phyloP scores from a whole-genome alignment of 768 basidiomycete species.

The Chalciporus chontae region DNA sequence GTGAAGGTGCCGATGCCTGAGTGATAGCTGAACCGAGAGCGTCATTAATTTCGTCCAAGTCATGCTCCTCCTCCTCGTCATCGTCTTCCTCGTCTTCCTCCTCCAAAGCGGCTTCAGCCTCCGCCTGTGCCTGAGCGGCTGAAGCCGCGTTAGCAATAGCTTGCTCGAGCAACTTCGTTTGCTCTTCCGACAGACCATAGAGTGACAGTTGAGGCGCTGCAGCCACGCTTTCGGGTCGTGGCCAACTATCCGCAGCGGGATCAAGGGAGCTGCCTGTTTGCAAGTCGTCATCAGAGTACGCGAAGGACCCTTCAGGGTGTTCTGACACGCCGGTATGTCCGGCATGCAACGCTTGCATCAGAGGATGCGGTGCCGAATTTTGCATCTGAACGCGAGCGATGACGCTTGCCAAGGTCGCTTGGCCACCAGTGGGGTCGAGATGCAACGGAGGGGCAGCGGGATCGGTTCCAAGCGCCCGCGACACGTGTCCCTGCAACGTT shows the following conservation, averaged over 20 bases:
- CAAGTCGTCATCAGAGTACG: slow-evolving; percentile 3
- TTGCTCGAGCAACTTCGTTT: slow-evolving; percentile 63
- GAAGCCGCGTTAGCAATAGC: slow-evolving; percentile 73
- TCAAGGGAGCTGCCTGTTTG: slow-evolving; percentile 6
- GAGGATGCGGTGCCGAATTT: slow-evolving; percentile 28
- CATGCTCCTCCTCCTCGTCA: slow-evolving; percentile 38
- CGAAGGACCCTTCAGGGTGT: slow-evolving; percentile 12
- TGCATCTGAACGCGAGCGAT: slow-evolving; percentile 68
- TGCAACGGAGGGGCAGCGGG: slow-evolving; percentile 29
- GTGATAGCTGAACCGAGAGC: slow-evolving; percentile 12
- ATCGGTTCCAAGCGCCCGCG: slow-evolving; percentile 47
- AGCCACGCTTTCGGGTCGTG: slow-evolving; percentile 3
- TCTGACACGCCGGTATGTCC: neutral
- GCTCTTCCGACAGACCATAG: slow-evolving; percentile 72
- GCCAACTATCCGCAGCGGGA: slow-evolving; percentile 4
- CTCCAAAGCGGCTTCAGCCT: slow-evolving; percentile 73
- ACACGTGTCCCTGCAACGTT: slow-evolving; percentile 55
- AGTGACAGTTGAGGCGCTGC: slow-evolving; percentile 49
- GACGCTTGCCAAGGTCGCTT: slow-evolving; percentile 68
- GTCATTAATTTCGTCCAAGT: slow-evolving; percentile 15
- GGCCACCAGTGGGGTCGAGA: slow-evolving; percentile 49
- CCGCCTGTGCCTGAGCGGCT: slow-evolving; percentile 74
- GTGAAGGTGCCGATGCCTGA: slow-evolving; percentile 1
- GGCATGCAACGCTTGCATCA: slow-evolving; percentile 8
- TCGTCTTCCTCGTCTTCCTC: slow-evolving; percentile 60